phyloP scores from a whole-genome alignment of 768 basidiomycete species.

The Pleurotus djamor region DNA sequence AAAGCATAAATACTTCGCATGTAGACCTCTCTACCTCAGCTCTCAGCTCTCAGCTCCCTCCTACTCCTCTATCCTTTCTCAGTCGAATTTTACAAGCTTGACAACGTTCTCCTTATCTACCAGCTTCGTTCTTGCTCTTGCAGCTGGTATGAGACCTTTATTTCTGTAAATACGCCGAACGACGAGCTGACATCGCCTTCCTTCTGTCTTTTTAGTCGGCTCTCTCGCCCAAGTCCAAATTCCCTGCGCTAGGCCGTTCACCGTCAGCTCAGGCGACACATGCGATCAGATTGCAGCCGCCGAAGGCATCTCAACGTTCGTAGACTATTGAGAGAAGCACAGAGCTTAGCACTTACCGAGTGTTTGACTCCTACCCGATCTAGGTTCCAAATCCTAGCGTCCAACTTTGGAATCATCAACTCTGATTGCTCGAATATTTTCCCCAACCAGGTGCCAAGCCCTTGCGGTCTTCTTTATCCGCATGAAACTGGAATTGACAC shows the following conservation, averaged over 20 bases:
- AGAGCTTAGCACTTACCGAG: no score
- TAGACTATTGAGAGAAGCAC: not conserved
- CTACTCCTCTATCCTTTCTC: not conserved
- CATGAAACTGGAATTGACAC: not conserved
- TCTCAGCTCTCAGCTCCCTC: no score
- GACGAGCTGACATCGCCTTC: no score
- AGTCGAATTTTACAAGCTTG: not conserved
- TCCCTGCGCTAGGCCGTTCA: constrained; percentile 48
- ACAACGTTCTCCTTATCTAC: not conserved
- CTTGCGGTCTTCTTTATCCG: not conserved
- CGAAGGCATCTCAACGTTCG: constrained; percentile 47
- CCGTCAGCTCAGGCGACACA: constrained; percentile 46
- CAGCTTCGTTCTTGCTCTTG: not conserved
- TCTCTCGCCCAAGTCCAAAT: constrained; percentile 7
- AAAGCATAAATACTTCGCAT: not conserved
- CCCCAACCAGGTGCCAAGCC: constrained; percentile 45
- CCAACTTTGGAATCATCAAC: constrained; percentile 48
- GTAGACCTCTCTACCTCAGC: not conserved
- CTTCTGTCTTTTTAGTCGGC: not conserved
- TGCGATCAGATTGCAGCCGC: constrained; percentile 55
- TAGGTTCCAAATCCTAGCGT: constrained; percentile 58
- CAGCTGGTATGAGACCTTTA: not conserved
- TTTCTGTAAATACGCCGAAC: not conserved
- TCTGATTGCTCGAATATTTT: constrained; percentile 54
- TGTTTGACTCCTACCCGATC: no score